These are phyloP conservation scores for Hypericum androsaemum DNA, from an alignment of 345 rosid species.

Conservation along the genomic window DNA sequence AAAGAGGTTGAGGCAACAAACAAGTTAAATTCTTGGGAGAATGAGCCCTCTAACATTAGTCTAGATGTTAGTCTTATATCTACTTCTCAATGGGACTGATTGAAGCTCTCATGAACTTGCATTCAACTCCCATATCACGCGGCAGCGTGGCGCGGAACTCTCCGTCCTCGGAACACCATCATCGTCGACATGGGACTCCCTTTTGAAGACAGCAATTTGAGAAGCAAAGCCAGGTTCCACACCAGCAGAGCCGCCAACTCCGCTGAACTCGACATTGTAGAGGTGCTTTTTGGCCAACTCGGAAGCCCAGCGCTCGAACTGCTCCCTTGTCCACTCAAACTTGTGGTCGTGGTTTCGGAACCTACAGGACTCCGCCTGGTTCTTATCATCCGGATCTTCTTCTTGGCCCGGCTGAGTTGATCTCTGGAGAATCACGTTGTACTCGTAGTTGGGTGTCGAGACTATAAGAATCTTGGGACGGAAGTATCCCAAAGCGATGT, in stretches of 20 bases:
- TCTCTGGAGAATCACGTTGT: constrained; percentile 68
- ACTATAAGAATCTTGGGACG: constrained; percentile 58
- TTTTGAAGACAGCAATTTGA: constrained; percentile 71
- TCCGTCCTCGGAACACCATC: constrained; percentile 7
- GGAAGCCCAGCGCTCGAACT: constrained; percentile 66
- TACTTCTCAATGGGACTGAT: too few relatives aligned
- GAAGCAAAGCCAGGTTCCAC: constrained; percentile 82
- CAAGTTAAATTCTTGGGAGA: too few relatives aligned
- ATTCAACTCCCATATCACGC: constrained; percentile 76
- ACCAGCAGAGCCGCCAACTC: constrained; percentile 75
- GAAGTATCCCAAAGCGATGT: constrained; percentile 47
- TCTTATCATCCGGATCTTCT: constrained; percentile 43
- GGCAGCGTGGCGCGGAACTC: constrained; percentile 24
- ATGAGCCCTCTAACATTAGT: too few relatives aligned
- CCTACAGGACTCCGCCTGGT: constrained; percentile 34
- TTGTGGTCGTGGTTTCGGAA: constrained; percentile 96
- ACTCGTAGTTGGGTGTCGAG: constrained; percentile 93
- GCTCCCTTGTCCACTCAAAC: constrained; percentile 94
- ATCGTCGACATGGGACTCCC: constrained; percentile 10
- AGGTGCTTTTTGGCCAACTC: constrained; percentile 43
- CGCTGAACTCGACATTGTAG: constrained; percentile 72
- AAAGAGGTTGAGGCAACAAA: too few relatives aligned
- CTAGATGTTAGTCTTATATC: too few relatives aligned
- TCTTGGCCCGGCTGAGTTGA: constrained; percentile 37
- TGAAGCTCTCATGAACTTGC: too few relatives aligned